phyloP scores from a whole-genome alignment of 768 basidiomycete genomes.

The Chlorophyllum brunneum region DNA sequence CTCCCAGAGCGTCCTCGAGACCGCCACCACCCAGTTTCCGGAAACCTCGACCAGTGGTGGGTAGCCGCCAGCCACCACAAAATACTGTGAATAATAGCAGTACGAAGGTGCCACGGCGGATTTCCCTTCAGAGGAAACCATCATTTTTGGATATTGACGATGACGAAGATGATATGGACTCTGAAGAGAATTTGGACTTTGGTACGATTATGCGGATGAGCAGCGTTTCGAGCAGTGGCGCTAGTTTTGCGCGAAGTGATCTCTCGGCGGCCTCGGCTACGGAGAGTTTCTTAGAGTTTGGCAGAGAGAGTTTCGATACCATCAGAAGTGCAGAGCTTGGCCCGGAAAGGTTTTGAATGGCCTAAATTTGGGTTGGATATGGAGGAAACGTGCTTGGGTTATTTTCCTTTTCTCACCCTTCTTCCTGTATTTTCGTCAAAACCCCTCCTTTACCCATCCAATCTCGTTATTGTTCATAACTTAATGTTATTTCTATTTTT shows the following conservation, averaged over 20 bases:
- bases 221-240: constrained; percentile 8
- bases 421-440: neutral
- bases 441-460: neutral
- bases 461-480: neutral
- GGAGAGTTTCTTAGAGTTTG: constrained; percentile 50
- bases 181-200: constrained; percentile 17
- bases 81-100: constrained; percentile 26
- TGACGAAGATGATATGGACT: constrained; percentile 34
- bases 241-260: neutral
- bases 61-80: constrained; percentile 27
- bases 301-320: constrained; percentile 49
- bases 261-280: constrained; percentile 1
- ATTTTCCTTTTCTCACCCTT: constrained; percentile 4
- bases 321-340: constrained; percentile 25
- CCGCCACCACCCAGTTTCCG: constrained; percentile 7
- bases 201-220: constrained; percentile 14
- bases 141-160: constrained; percentile 72
- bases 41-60: constrained; percentile 15
- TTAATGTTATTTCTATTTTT: neutral
- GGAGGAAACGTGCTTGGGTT: too few species aligned
- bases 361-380: neutral
- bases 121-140: constrained; percentile 59
- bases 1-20: neutral
- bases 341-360: neutral
- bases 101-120: constrained; percentile 37